A percentile compares a stretch with the other conserved stretches of the same genome.
These are phyloP conservation scores for Heliophila coronopifolia DNA, from an alignment of 441 rosid genomes.

Conservation along the genomic window DNA sequence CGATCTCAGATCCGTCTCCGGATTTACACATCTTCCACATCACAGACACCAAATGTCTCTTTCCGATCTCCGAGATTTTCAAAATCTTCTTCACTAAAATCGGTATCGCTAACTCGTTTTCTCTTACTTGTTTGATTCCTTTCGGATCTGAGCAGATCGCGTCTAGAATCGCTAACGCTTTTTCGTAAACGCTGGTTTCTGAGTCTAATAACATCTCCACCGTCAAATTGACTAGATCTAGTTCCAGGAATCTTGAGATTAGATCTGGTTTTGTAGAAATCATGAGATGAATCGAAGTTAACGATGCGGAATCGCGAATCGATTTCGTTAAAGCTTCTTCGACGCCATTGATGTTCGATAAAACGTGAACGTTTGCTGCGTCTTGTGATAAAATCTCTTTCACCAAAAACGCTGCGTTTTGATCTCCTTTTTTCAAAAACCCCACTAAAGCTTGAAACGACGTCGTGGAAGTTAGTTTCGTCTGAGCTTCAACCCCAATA, in stretches of 20 bases:
- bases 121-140: constrained; percentile 37
- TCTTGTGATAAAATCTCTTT: constrained; percentile 39
- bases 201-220: constrained; percentile 39
- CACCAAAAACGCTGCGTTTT: constrained; percentile 47
- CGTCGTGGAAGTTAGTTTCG: constrained; percentile 30
- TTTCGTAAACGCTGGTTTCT: constrained; percentile 46
- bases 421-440: constrained; percentile 41
- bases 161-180: constrained; percentile 51
- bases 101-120: constrained; percentile 43
- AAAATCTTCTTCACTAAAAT: constrained; percentile 57
- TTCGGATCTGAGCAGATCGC: constrained; percentile 33
- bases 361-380: constrained; percentile 14
- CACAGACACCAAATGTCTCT: constrained; percentile 43
- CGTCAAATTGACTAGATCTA: constrained; percentile 44
- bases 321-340: constrained; percentile 42
- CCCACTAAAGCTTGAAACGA: constrained; percentile 43
- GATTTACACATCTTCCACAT: constrained; percentile 50
- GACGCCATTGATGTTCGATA: constrained; percentile 41
- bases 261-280: constrained; percentile 20
- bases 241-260: constrained; percentile 32
- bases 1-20: constrained; percentile 24
- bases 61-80: constrained; percentile 52
- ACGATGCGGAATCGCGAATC: constrained; percentile 53
- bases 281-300: constrained; percentile 37
- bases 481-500: constrained; percentile 37